Evolutionary conservation across 73 alveolate species (phyloP).

Genomic region (Stentor coeruleus): DNA sequence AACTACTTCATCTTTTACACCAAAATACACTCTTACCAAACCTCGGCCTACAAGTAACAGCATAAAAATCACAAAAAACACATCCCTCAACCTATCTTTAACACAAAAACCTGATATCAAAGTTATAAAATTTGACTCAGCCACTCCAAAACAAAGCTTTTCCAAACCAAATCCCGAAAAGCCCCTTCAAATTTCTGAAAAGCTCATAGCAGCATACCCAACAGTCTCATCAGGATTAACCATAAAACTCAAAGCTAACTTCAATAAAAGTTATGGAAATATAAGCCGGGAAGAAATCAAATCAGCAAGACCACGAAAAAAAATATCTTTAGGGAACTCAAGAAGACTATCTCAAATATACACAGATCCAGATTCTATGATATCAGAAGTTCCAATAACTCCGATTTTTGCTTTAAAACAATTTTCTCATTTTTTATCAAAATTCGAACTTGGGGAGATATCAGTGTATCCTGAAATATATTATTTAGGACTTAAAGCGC

Average conservation of each 20-base stretch:
- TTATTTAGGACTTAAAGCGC: slow-evolving; percentile 3
- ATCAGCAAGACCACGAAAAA: slow-evolving; percentile 1
- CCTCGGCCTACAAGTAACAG: neutral
- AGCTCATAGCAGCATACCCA: neutral
- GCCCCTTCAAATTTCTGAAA: too few relatives aligned
- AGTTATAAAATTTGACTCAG: neutral
- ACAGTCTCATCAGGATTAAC: neutral
- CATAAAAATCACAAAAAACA: neutral
- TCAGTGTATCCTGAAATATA: neutral
- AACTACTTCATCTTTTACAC: too few relatives aligned
- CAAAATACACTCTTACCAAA: neutral
- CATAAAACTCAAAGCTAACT: neutral
- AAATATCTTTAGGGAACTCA: too few relatives aligned
- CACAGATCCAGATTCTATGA: neutral
- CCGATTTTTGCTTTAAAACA: slow-evolving; percentile 14
- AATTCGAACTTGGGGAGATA: slow-evolving; percentile 23
- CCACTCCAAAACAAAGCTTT: neutral
- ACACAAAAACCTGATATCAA: neutral
- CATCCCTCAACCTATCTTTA: neutral
- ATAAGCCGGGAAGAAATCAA: slow-evolving; percentile 11
- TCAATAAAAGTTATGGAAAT: neutral
- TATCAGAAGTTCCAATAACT: neutral
- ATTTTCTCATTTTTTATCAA: slow-evolving; percentile 17
- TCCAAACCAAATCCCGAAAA: neutral
- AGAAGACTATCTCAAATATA: neutral